phyloP scores from a whole-genome alignment of 2,329 filamentous ascomycete genomes.

The Penicillium janthinellum region DNA sequence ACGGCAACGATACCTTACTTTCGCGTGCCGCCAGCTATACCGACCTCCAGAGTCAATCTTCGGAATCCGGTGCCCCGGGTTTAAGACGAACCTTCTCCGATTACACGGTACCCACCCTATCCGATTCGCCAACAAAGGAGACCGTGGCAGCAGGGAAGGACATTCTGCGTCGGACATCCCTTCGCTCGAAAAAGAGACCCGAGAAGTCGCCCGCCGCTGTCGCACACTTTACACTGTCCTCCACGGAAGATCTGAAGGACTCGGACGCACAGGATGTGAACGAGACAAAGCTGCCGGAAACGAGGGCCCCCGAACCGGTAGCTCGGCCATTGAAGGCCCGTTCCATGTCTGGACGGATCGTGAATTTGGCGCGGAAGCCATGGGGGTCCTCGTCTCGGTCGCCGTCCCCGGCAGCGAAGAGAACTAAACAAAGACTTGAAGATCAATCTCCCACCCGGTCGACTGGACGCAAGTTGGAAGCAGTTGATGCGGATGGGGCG shows the following conservation, averaged over 20 bases:
- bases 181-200: constrained; percentile 37
- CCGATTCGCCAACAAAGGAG: constrained; percentile 41
- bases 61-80: constrained; percentile 36
- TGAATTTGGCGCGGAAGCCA: constrained; percentile 54
- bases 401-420: constrained; percentile 47
- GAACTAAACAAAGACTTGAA: constrained; percentile 32
- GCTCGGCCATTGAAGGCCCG: constrained; percentile 46
- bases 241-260: constrained; percentile 39
- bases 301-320: constrained; percentile 33
- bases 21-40: constrained; percentile 62
- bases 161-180: constrained; percentile 45
- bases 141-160: constrained; percentile 45
- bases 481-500: constrained; percentile 25
- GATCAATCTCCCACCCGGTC: constrained; percentile 30
- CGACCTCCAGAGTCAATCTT: constrained; percentile 49
- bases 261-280: constrained; percentile 21
- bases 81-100: constrained; percentile 56
- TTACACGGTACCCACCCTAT: constrained; percentile 46
- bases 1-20: constrained; percentile 38
- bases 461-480: constrained; percentile 20
- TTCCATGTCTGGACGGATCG: constrained; percentile 54
- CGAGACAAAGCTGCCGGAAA: constrained; percentile 29
- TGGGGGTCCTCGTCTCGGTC: constrained; percentile 52
- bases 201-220: constrained; percentile 29
- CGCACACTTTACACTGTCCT: constrained; percentile 41